These are phyloP conservation scores for Calonectria ilicicola DNA, from an alignment of 2,329 filamentous ascomycete species.

Conservation along the genomic window DNA sequence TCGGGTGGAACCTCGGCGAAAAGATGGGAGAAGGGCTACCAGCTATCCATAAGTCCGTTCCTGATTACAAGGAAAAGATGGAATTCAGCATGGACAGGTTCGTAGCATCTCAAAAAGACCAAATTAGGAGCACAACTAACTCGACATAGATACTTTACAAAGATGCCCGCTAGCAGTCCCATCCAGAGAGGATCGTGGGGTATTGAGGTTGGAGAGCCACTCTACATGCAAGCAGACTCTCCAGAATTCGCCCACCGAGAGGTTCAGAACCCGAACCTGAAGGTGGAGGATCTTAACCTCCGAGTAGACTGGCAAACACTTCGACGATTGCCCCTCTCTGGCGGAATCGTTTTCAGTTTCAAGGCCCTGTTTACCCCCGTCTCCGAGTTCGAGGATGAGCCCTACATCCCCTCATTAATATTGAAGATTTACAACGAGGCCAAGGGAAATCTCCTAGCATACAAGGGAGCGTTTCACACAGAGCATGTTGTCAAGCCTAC, in stretches of 20 bases:
- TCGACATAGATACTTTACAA: slow-evolving; percentile 77
- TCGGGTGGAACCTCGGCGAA: slow-evolving; percentile 82
- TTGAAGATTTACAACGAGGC: slow-evolving; percentile 71
- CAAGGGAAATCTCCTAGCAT: slow-evolving; percentile 78
- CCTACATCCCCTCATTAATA: slow-evolving; percentile 77
- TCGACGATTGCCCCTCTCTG: slow-evolving; percentile 80
- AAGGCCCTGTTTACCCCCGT: slow-evolving; percentile 87
- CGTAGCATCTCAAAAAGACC: slow-evolving; percentile 30
- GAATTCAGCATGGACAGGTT: slow-evolving; percentile 87
- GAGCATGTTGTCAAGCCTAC: slow-evolving; percentile 78
- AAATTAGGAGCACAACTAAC: neutral
- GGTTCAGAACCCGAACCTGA: slow-evolving; percentile 67
- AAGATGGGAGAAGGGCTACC: slow-evolving; percentile 80
- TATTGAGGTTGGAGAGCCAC: slow-evolving; percentile 78
- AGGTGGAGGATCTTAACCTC: slow-evolving; percentile 71
- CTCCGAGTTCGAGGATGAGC: slow-evolving; percentile 75
- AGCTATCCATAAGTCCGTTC: slow-evolving; percentile 79
- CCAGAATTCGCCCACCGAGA: slow-evolving; percentile 71
- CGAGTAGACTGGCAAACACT: slow-evolving; percentile 92
- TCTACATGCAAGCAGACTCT: slow-evolving; percentile 80
- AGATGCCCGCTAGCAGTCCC: slow-evolving; percentile 78
- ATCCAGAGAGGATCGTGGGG: slow-evolving; percentile 91
- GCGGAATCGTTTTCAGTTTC: slow-evolving; percentile 86
- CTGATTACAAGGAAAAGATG: slow-evolving; percentile 91
- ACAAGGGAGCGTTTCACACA: slow-evolving; percentile 86